A percentile compares a stretch with the other conserved stretches of the same genome.
phyloP scores from a whole-genome alignment of 2,329 filamentous ascomycete species.

The Paraconiothyrium sp. region DNA sequence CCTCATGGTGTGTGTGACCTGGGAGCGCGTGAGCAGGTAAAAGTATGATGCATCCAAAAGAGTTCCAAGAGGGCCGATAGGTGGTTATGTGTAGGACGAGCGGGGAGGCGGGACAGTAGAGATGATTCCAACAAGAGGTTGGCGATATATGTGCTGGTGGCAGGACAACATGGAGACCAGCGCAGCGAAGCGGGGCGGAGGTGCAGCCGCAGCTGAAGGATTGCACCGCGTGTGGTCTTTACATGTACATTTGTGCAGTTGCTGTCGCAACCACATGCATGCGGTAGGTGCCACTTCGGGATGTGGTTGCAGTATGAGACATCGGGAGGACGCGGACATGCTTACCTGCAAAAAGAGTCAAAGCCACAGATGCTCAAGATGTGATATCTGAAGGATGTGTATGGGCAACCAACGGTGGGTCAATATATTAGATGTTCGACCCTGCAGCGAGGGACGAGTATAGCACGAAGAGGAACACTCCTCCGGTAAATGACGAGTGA shows the following conservation, averaged over 20 bases:
- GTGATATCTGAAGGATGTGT: background rate
- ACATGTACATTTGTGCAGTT: background rate
- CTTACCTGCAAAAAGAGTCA: slow-evolving; percentile 9
- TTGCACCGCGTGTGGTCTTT: background rate
- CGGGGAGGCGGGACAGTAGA: slow-evolving; percentile 11
- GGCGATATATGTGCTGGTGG: slow-evolving; percentile 4
- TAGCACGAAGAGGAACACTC: background rate
- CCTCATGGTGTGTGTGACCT: slow-evolving; percentile 37
- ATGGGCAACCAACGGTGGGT: background rate
- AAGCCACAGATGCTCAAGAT: background rate
- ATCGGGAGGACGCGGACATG: background rate
- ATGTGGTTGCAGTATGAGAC: background rate
- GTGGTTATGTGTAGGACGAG: slow-evolving; percentile 14
- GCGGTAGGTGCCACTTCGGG: slow-evolving; percentile 4
- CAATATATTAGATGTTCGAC: slow-evolving; percentile 1
- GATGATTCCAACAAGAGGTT: slow-evolving; percentile 7
- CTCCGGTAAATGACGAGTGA: background rate
- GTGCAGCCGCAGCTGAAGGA: background rate
- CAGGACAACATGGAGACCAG: background rate
- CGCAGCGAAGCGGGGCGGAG: background rate
- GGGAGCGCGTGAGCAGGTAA: slow-evolving; percentile 28
- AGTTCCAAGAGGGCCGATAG: background rate
- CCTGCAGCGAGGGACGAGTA: slow-evolving; percentile 1
- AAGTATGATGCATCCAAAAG: slow-evolving; percentile 5
- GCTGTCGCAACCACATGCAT: slow-evolving; percentile 7